These are phyloP conservation scores for Aspergillus aculeatinus DNA, from an alignment of 2,329 filamentous ascomycete genomes.

Conservation along the genomic window DNA sequence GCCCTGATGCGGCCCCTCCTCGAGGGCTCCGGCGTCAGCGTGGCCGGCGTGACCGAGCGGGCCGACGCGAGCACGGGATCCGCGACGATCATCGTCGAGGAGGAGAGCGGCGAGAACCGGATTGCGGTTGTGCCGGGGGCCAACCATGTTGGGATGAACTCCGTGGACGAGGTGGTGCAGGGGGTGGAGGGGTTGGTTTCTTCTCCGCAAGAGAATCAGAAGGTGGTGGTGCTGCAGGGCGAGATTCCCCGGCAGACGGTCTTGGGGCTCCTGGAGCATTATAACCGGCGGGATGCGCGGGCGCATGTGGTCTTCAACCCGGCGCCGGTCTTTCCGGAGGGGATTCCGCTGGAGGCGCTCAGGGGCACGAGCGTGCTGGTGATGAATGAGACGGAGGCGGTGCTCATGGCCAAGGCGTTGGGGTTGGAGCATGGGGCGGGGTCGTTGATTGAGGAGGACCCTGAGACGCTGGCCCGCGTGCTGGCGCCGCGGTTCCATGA, in stretches of 20 bases:
- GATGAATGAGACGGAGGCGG: constrained; percentile 87
- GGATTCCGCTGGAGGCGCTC: constrained; percentile 67
- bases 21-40: constrained; percentile 61
- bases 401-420: constrained; percentile 62
- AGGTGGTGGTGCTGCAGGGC: constrained; percentile 66
- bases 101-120: constrained; percentile 70
- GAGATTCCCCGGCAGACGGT: constrained; percentile 70
- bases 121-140: constrained; percentile 73
- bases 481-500: constrained; percentile 63
- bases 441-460: constrained; percentile 32
- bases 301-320: constrained; percentile 78
- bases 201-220: too few species aligned
- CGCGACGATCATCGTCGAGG: constrained; percentile 74
- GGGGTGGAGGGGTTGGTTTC: constrained; percentile 21
- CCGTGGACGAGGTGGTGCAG: constrained; percentile 39
- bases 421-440: constrained; percentile 26
- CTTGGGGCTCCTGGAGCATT: constrained; percentile 55
- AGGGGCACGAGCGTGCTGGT: constrained; percentile 72
- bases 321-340: constrained; percentile 75
- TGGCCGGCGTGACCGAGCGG: constrained; percentile 52
- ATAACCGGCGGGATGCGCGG: not conserved
- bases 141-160: constrained; percentile 55
- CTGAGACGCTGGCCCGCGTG: constrained; percentile 52
- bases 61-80: constrained; percentile 61
- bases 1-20: constrained; percentile 60